Percentiles rank a stretch among this genome's conserved stretches.
These are phyloP conservation scores for Jaapia argillacea DNA, from an alignment of 768 basidiomycete genomes.

Conservation along the genomic window DNA sequence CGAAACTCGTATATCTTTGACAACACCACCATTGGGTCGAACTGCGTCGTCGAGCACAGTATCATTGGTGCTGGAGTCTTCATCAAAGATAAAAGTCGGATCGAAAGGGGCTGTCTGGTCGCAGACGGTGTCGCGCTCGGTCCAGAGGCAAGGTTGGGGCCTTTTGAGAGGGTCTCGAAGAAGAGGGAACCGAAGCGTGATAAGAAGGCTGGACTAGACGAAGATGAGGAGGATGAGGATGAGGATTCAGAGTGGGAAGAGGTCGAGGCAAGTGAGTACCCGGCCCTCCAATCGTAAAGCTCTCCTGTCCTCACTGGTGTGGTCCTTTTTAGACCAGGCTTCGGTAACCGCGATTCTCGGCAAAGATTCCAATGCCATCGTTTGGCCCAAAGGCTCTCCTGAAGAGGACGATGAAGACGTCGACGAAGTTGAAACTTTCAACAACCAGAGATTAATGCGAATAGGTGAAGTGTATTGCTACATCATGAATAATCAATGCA, in stretches of 20 bases:
- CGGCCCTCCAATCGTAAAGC: no score
- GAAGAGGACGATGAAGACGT: slow-evolving; percentile 57
- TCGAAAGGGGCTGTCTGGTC: slow-evolving; percentile 74
- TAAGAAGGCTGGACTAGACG: slow-evolving; percentile 24
- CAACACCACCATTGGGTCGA: slow-evolving; percentile 57
- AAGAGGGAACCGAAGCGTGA: slow-evolving; percentile 24
- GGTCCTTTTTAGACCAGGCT: slow-evolving; percentile 33
- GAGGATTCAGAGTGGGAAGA: slow-evolving; percentile 53
- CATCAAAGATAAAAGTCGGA: slow-evolving; percentile 52
- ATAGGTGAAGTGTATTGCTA: slow-evolving; percentile 38
- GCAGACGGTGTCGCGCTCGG: slow-evolving; percentile 78
- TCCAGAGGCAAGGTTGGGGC: slow-evolving; percentile 50
- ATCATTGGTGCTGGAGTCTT: slow-evolving; percentile 75
- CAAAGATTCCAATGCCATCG: slow-evolving; percentile 60
- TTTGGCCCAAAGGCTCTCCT: slow-evolving; percentile 65
- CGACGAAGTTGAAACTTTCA: slow-evolving; percentile 48
- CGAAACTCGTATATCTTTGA: slow-evolving; percentile 80
- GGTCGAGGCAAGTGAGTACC: slow-evolving; percentile 49
- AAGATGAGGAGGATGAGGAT: slow-evolving; percentile 22
- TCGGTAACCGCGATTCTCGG: slow-evolving; percentile 43
- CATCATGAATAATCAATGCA: slow-evolving; percentile 3
- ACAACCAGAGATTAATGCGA: slow-evolving; percentile 66
- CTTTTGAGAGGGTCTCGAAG: slow-evolving; percentile 69
- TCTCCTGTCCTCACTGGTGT: not conserved
- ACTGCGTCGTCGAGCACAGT: slow-evolving; percentile 62